These are phyloP conservation scores for Camelina hispida DNA, from an alignment of 345 rosid species.

Conservation along the genomic window DNA sequence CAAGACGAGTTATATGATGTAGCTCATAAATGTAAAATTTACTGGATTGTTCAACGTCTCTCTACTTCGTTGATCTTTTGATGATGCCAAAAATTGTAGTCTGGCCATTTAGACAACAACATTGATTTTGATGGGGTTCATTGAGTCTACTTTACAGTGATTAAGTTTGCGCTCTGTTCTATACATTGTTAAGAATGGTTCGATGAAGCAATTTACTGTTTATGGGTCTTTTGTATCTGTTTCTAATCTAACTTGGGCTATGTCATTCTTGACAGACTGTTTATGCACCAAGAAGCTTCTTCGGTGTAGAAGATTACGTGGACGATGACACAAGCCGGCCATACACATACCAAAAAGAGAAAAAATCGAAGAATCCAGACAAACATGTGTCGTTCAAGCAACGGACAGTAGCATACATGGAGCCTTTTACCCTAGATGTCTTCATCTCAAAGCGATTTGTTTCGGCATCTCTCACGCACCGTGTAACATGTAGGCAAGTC, in stretches of 20 bases:
- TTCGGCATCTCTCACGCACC: slow-evolving; percentile 87
- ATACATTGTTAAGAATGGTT: not conserved
- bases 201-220: not conserved
- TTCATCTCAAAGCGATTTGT: slow-evolving; percentile 94
- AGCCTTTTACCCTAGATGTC: slow-evolving; percentile 88
- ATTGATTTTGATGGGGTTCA: not conserved
- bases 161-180: not conserved
- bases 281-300: slow-evolving; percentile 85
- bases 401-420: slow-evolving; percentile 79
- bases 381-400: slow-evolving; percentile 89
- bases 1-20: not conserved
- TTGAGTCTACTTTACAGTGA: not conserved
- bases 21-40: not conserved
- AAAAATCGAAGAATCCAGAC: slow-evolving; percentile 76
- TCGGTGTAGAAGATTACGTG: slow-evolving; percentile 92
- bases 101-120: not conserved
- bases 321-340: slow-evolving; percentile 92
- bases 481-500: slow-evolving; percentile 89
- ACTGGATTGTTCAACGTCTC: not conserved
- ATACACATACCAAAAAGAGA: slow-evolving; percentile 84
- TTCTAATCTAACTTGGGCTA: not conserved
- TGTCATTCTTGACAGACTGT: slow-evolving; percentile 48
- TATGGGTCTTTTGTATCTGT: not conserved
- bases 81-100: not conserved
- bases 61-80: slow-evolving; percentile 8